These are phyloP conservation scores for Backusella sp. DNA, from an alignment of 192 early-diverging fungal species.

Conservation along the genomic window DNA sequence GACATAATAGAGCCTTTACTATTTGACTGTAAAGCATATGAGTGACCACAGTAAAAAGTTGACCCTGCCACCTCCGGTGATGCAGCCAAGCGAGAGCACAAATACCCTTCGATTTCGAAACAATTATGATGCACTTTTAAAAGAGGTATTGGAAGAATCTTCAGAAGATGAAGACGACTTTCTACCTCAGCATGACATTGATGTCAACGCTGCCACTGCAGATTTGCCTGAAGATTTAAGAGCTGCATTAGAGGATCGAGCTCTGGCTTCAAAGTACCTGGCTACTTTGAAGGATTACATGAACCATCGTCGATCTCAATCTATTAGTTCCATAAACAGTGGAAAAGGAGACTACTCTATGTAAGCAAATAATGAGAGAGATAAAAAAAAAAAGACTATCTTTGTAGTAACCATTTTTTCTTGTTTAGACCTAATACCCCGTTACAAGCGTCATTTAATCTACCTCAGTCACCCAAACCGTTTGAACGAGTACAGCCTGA, in stretches of 20 bases:
- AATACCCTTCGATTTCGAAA: conserved; percentile 27
- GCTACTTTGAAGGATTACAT: conserved; percentile 39
- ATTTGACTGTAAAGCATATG: neutral
- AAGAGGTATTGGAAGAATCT: conserved; percentile 52
- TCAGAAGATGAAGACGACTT: conserved; percentile 47
- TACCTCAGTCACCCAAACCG: conserved; percentile 20
- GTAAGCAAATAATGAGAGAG: conserved; percentile 14
- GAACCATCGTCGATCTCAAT: conserved; percentile 37
- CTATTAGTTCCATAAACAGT: conserved; percentile 37
- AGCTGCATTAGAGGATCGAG: conserved; percentile 45
- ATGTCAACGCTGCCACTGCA: conserved; percentile 35
- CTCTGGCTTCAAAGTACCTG: conserved; percentile 42
- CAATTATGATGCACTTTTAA: conserved; percentile 50
- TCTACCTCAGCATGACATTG: conserved; percentile 30
- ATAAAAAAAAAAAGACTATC: neutral
- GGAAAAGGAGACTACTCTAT: conserved; percentile 32
- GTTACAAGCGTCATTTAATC: conserved; percentile 25
- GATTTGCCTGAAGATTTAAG: conserved; percentile 46
- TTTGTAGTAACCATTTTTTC: neutral
- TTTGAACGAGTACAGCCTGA: conserved; percentile 15
- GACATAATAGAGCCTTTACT: neutral
- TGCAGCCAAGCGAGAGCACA: conserved; percentile 26
- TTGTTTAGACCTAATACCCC: conserved; percentile 21
- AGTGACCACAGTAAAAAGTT: neutral
- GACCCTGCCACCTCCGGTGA: neutral